These are phyloP conservation scores for Paracorniculantispora psalliotae DNA, from an alignment of 2,329 filamentous ascomycete genomes.

Conservation along the genomic window DNA sequence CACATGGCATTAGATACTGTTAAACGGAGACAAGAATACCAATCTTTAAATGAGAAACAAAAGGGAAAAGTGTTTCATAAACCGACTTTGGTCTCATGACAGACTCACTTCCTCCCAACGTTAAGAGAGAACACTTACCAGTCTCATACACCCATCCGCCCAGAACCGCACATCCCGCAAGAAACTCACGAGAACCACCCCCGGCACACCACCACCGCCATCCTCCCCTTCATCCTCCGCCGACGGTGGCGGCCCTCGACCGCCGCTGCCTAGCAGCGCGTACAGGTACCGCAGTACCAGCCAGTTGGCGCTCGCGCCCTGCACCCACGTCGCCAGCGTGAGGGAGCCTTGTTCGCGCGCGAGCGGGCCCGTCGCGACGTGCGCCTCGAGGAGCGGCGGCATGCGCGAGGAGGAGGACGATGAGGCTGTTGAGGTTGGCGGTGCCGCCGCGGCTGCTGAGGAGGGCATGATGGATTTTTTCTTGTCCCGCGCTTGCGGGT, in stretches of 20 bases:
- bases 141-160: conserved; percentile 62
- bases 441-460: neutral
- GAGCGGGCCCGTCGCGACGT: conserved; percentile 47
- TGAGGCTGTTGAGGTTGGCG: conserved; percentile 24
- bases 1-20: neutral
- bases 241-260: conserved; percentile 20
- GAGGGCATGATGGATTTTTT: conserved; percentile 4
- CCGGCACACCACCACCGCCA: conserved; percentile 29
- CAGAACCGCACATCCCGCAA: conserved; percentile 75
- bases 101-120: too few relatives aligned
- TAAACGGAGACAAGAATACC: too few relatives aligned
- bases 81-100: too few relatives aligned
- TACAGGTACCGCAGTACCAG: conserved; percentile 53
- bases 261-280: conserved; percentile 6
- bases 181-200: conserved; percentile 77
- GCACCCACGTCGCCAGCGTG: conserved; percentile 62
- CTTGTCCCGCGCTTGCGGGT: too few relatives aligned
- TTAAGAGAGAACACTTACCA: conserved; percentile 49
- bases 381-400: conserved; percentile 61
- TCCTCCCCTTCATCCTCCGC: conserved; percentile 16
- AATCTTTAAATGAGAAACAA: too few relatives aligned
- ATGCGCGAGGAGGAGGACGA: conserved; percentile 40
- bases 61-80: too few relatives aligned
- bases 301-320: conserved; percentile 62
- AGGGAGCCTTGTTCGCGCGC: conserved; percentile 48